phyloP scores from a whole-genome alignment of 2,329 filamentous ascomycete species.

The Aspergillus awamori region DNA sequence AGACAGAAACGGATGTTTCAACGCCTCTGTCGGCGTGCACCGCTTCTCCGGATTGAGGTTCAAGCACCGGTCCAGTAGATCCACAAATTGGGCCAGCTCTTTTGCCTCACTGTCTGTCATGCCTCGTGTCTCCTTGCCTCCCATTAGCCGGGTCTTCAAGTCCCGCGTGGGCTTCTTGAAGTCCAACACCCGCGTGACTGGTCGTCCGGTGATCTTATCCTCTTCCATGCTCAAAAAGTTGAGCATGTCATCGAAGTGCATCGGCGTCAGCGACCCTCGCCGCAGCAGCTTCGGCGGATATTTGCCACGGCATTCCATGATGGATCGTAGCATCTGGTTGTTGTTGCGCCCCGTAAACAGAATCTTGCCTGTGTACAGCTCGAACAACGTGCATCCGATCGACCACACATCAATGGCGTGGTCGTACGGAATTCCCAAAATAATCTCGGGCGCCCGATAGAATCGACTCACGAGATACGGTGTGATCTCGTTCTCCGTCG shows the following conservation, averaged over 20 bases:
- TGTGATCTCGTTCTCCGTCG: slow-evolving; percentile 87
- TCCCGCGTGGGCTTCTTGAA: slow-evolving; percentile 74
- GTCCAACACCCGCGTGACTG: slow-evolving; percentile 52
- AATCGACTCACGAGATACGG: slow-evolving; percentile 96
- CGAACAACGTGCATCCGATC: slow-evolving; percentile 94
- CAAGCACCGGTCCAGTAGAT: slow-evolving; percentile 85
- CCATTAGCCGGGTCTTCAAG: slow-evolving; percentile 75
- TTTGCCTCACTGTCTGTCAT: slow-evolving; percentile 74
- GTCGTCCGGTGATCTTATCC: slow-evolving; percentile 85
- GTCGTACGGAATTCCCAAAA: slow-evolving; percentile 93
- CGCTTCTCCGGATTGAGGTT: slow-evolving; percentile 90
- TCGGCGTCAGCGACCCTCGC: slow-evolving; percentile 71
- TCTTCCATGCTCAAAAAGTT: slow-evolving; percentile 84
- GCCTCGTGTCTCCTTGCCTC: slow-evolving; percentile 66
- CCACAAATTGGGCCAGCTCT: slow-evolving; percentile 80
- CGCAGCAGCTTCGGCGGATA: slow-evolving; percentile 87
- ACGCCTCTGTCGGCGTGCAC: slow-evolving; percentile 80
- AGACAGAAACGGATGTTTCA: slow-evolving; percentile 85
- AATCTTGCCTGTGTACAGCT: slow-evolving; percentile 96
- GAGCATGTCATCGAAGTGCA: slow-evolving; percentile 82
- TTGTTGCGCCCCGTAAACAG: slow-evolving; percentile 93
- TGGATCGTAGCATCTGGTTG: slow-evolving; percentile 95
- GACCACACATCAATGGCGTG: slow-evolving; percentile 97
- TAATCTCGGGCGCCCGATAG: slow-evolving; percentile 95
- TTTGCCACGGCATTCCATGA: slow-evolving; percentile 95